Conservation (phyloP, 805 yeast species). For the Nakazawaea anatomiae region DNA sequence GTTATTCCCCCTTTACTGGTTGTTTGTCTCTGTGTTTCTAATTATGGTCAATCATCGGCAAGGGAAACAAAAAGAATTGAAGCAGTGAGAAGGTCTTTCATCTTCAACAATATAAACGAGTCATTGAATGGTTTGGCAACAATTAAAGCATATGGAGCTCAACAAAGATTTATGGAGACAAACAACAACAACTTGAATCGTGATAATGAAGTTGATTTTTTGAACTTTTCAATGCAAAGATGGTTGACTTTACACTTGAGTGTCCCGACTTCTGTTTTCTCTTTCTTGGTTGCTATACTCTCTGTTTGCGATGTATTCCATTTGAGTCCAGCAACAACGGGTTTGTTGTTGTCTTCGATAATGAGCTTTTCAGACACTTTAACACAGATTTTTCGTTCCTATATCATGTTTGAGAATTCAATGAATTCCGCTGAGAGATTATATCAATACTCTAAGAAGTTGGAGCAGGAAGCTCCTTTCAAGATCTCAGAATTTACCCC, state of each 20-base stretch:
- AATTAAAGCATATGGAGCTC: slow-evolving; percentile 34
- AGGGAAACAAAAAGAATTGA: too few species aligned
- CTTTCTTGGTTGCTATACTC: slow-evolving; percentile 45
- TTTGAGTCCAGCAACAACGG: slow-evolving; percentile 43
- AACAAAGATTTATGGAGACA: slow-evolving; percentile 27
- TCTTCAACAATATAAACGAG: too few species aligned
- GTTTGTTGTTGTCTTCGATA: too few species aligned
- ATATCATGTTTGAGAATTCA: slow-evolving; percentile 45
- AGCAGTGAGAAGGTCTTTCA: too few species aligned
- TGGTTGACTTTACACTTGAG: slow-evolving; percentile 59
- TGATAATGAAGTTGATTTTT: slow-evolving; percentile 39
- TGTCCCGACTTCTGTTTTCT: slow-evolving; percentile 33
- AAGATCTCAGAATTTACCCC: slow-evolving; percentile 32
- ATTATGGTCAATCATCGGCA: too few species aligned
- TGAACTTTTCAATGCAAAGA: slow-evolving; percentile 51
- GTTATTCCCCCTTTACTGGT: too few species aligned
- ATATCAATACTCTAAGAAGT: slow-evolving; percentile 47
- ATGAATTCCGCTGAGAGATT: slow-evolving; percentile 62
- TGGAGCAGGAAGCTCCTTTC: slow-evolving; percentile 59
- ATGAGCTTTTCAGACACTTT: too few species aligned
- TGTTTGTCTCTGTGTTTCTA: too few species aligned
- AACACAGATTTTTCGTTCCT: slow-evolving; percentile 33
- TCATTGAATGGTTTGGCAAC: slow-evolving; percentile 16
- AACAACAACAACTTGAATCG: slow-evolving; percentile 30
- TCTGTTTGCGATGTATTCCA: slow-evolving; percentile 55